Base-by-base conservation (phyloP, 805 yeast genomes). In the Saturnispora gosingensis region DNA sequence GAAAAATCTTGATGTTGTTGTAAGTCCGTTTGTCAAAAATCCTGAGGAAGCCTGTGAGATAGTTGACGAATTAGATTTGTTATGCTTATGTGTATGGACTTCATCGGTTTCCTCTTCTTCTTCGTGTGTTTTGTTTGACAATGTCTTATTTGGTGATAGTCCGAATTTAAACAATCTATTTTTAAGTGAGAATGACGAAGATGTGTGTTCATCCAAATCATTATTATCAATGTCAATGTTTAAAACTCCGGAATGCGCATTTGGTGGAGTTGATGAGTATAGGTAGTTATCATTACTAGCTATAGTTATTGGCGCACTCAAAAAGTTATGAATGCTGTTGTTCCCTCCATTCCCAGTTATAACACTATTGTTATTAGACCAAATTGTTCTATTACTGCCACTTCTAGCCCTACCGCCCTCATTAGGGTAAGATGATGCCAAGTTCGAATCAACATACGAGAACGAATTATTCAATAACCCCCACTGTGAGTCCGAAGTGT, bases 141-240 rank as follows among this genome's bases (percentile, higher is more conserved):
- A 45, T 2, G 57, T 53, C 45, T 66, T 67, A 4, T 67, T 64
- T 4, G 71, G 71, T 36, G 66, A 61, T 2, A 62, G 52, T 9
- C 75, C 74, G 57, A 72, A 67, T 43, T 67, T 61, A 55, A 69
- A 68, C 20, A 72, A 58, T 42, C 61, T 64, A 48, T 61, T 64
- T 45, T 66, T 67, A 58, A 72, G 65, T 43, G 71, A 67, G 7
- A 72, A 67, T 8, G 73, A 72, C 4, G 74, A 68, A 2, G 65
- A 51, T n/a, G 60, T 56, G 13, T 52, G 56, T 2, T 62, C 22
- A 16, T 48, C 25, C 36, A 30, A 40, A 13, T 28, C 30, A 16
- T 30, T 40, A 4, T 42, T 20, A 28, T 39, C 50, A 30, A 24
- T 28, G 10, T 24, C 42, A 38, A 38, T 38, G 9, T 38, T 38